Evolutionary conservation across 495 filamentous ascomycete species (phyloP).

Genomic region (Neurospora hispaniola): DNA sequence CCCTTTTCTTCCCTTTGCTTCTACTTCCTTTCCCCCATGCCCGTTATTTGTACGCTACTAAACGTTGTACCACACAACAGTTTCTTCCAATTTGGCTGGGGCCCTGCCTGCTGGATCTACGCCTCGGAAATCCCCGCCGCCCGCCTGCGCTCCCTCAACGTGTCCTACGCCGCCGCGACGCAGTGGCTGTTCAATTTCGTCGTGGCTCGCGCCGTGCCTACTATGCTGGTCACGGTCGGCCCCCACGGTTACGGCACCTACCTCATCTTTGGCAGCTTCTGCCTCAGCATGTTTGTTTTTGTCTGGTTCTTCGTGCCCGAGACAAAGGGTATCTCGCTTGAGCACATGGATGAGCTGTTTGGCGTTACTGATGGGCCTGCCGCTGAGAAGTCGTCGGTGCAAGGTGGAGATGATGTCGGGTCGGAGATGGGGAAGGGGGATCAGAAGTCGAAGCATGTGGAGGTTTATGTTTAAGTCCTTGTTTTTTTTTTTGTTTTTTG

Average conservation of each 20-base stretch:
- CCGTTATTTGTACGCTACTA: background rate
- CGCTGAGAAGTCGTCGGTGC: background rate
- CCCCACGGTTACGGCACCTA: conserved; percentile 50
- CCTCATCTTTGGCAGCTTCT: conserved; percentile 50
- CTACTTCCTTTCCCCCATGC: background rate
- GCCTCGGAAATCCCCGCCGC: conserved; percentile 66
- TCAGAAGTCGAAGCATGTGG: background rate
- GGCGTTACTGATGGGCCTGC: conserved; percentile 17
- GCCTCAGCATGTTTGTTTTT: conserved; percentile 55
- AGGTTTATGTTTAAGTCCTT: background rate
- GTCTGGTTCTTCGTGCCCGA: conserved; percentile 66
- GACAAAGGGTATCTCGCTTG: conserved; percentile 48
- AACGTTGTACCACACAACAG: conserved; percentile 1
- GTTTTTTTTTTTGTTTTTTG: background rate
- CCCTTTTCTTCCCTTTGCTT: background rate
- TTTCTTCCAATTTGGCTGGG: conserved; percentile 74
- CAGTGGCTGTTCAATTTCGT: conserved; percentile 67
- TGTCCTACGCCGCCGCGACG: conserved; percentile 57
- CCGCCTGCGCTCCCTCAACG: conserved; percentile 59
- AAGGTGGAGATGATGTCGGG: background rate
- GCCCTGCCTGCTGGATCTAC: conserved; percentile 70
- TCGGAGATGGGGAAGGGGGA: background rate
- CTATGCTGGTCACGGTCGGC: conserved; percentile 56
- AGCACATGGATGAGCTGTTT: conserved; percentile 29
- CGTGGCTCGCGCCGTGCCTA: conserved; percentile 50